These are phyloP conservation scores for Pichia ethanolica DNA, from an alignment of 805 yeast genomes.

Conservation along the genomic window DNA sequence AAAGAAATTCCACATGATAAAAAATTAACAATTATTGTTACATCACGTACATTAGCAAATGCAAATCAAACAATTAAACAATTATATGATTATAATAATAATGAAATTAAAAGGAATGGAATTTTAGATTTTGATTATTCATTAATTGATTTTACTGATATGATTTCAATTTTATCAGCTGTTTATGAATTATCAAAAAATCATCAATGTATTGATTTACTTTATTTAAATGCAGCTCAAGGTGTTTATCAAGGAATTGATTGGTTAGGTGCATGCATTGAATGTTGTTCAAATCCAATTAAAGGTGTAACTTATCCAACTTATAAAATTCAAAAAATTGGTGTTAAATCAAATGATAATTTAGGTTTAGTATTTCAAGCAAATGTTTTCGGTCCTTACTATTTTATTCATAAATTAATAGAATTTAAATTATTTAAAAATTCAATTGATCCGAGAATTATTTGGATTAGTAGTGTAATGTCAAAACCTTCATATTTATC, in stretches of 20 bases:
- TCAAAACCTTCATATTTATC: conserved; percentile 70
- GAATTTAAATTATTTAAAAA: conserved; percentile 37
- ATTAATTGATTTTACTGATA: conserved; percentile 80
- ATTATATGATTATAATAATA: conserved; percentile 40
- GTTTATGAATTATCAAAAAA: conserved; percentile 59
- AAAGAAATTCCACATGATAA: conserved; percentile 46
- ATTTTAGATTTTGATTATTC: conserved; percentile 79
- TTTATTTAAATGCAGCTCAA: conserved; percentile 85
- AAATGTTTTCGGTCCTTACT: conserved; percentile 95
- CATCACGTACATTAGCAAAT: conserved; percentile 82
- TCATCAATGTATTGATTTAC: conserved; percentile 63
- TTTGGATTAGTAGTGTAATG: conserved; percentile 86
- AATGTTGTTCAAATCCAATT: conserved; percentile 58
- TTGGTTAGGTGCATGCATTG: conserved; percentile 71
- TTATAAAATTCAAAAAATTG: conserved; percentile 75
- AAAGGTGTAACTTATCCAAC: conserved; percentile 84
- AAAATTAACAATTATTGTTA: conserved; percentile 72
- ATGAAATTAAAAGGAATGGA: conserved; percentile 36
- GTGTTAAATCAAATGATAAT: conserved; percentile 69
- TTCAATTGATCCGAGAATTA: conserved; percentile 46
- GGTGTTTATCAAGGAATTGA: conserved; percentile 83
- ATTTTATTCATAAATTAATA: conserved; percentile 58
- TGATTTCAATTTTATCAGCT: conserved; percentile 78
- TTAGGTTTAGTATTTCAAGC: conserved; percentile 89
- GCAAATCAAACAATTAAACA: conserved; percentile 65